These are phyloP conservation scores for Sporothrix globosa DNA, from an alignment of 2,329 filamentous ascomycete genomes.

Conservation along the genomic window DNA sequence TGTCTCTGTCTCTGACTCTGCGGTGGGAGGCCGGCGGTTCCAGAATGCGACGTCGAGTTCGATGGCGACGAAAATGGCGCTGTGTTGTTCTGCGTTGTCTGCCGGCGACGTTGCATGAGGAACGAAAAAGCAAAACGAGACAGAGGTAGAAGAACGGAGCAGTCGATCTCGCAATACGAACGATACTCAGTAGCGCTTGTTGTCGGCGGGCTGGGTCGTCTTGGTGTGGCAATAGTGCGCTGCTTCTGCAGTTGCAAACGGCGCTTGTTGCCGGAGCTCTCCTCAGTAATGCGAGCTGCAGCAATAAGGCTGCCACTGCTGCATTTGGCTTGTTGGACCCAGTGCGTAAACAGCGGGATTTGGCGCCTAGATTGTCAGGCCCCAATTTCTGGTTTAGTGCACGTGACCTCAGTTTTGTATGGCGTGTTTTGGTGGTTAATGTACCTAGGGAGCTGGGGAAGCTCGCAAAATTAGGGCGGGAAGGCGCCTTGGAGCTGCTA, in stretches of 20 bases:
- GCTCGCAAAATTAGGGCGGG: slow-evolving; percentile 15
- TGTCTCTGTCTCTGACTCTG: neutral
- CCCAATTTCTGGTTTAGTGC: neutral
- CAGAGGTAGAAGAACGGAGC: neutral
- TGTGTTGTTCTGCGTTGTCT: slow-evolving; percentile 31
- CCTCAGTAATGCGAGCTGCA: slow-evolving; percentile 16
- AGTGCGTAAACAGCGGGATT: neutral
- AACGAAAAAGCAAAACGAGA: neutral
- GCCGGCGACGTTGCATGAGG: slow-evolving; percentile 36
- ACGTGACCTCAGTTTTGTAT: neutral
- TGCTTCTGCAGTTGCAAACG: slow-evolving; percentile 8
- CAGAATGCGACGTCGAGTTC: neutral
- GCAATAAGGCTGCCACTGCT: slow-evolving; percentile 23
- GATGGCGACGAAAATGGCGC: slow-evolving; percentile 20
- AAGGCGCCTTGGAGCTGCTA: slow-evolving; percentile 5
- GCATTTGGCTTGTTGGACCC: neutral
- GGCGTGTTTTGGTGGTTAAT: neutral
- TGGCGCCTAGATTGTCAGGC: slow-evolving; percentile 28
- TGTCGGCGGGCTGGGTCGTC: neutral
- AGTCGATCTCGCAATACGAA: neutral
- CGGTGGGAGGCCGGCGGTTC: neutral
- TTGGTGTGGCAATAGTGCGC: slow-evolving; percentile 24
- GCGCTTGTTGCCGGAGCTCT: slow-evolving; percentile 19
- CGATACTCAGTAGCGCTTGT: neutral
- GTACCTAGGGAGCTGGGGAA: neutral